These are phyloP conservation scores for Alnus rubra DNA, from an alignment of 306 rosid genomes.

Conservation along the genomic window DNA sequence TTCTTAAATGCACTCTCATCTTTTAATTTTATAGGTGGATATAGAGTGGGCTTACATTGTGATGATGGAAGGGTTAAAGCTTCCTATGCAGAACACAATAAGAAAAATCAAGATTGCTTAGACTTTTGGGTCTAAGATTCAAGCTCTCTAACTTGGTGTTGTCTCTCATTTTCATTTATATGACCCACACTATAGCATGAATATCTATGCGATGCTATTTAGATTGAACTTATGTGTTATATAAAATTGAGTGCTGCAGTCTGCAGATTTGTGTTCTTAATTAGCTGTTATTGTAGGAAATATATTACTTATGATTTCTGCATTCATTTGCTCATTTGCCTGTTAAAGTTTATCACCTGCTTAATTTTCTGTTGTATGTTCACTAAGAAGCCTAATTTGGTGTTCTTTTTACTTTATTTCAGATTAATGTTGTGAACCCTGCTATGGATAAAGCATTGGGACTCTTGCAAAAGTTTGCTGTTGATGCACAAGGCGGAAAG, in stretches of 20 bases:
- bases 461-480: conserved; percentile 72
- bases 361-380: conserved; percentile 12
- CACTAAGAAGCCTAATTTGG: conserved; percentile 32
- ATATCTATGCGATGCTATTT: background rate
- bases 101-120: background rate
- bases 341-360: conserved; percentile 20
- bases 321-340: background rate
- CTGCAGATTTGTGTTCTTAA: background rate
- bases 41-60: background rate
- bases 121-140: background rate
- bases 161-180: background rate
- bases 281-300: background rate
- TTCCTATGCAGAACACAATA: background rate
- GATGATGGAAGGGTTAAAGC: background rate
- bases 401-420: conserved; percentile 32
- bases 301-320: background rate
- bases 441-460: conserved; percentile 85
- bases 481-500: conserved; percentile 60
- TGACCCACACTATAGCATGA: background rate
- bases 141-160: background rate
- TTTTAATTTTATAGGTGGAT: background rate
- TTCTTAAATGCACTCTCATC: background rate
- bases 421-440: conserved; percentile 87
- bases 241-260: background rate
- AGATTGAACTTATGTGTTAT: background rate